Conservation (phyloP, 2,329 filamentous ascomycete genomes). For the Dactylellina leptospora region DNA sequence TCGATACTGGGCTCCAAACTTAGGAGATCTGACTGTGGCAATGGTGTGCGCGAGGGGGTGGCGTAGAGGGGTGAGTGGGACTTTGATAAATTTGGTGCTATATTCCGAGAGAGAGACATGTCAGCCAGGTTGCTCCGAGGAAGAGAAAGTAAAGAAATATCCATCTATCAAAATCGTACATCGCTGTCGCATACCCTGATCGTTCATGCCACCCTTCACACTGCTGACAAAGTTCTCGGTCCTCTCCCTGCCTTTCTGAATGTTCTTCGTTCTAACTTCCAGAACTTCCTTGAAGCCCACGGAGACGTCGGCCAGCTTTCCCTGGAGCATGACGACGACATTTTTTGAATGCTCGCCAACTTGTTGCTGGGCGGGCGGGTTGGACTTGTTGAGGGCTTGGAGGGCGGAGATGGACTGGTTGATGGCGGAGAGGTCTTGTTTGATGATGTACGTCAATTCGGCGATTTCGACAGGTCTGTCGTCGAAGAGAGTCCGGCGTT, state of each 20-base stretch:
- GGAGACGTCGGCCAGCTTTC: conserved; percentile 88
- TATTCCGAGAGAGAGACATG: not conserved
- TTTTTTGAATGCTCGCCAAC: conserved; percentile 98
- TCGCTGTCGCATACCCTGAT: conserved; percentile 53
- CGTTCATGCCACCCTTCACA: conserved; percentile 52
- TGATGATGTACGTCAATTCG: conserved; percentile 96
- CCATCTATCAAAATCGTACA: conserved; percentile 38
- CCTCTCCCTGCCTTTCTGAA: conserved; percentile 87
- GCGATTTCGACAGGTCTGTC: conserved; percentile 96
- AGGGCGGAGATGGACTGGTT: conserved; percentile 88
- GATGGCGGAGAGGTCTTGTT: conserved; percentile 86
- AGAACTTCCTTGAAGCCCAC: conserved; percentile 97
- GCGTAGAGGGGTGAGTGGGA: conserved; percentile 79
- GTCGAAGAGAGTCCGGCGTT: conserved; percentile 95
- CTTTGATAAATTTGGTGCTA: conserved; percentile 55
- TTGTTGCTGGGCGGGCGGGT: conserved; percentile 68
- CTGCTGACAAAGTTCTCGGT: conserved; percentile 94
- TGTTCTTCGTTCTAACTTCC: conserved; percentile 96
- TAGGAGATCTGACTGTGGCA: conserved; percentile 76
- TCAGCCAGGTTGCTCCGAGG: conserved; percentile 9
- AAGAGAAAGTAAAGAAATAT: conserved; percentile 10
- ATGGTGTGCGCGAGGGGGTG: conserved; percentile 73
- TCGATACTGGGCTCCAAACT: conserved; percentile 74
- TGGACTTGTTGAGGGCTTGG: conserved; percentile 80
- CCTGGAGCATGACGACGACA: conserved; percentile 88